These are phyloP conservation scores for Wickerhamiella cacticola DNA, from an alignment of 805 yeast genomes.

Conservation along the genomic window DNA sequence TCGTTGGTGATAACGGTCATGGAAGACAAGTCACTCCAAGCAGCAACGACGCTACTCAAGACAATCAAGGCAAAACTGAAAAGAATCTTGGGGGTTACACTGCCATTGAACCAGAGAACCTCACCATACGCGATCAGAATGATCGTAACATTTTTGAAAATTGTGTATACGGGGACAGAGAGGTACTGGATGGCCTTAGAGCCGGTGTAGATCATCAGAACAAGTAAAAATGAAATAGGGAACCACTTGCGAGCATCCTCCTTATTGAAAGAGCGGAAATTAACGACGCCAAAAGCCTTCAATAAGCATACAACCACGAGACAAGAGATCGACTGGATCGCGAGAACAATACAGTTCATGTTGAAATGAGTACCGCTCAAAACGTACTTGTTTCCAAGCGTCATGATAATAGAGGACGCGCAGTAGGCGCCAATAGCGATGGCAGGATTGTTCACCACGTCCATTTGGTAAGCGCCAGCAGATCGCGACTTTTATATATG, in stretches of 20 bases:
- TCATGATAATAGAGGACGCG: constrained; percentile 89
- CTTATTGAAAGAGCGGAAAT: constrained; percentile 71
- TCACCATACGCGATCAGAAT: constrained; percentile 97
- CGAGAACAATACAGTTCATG: constrained; percentile 79
- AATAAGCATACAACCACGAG: constrained; percentile 57
- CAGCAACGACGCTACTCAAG: constrained; percentile 89
- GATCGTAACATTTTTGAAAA: constrained; percentile 94
- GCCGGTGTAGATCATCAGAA: constrained; percentile 88
- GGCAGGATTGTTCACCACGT: constrained; percentile 27
- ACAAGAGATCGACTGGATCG: constrained; percentile 82
- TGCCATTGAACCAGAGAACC: constrained; percentile 92
- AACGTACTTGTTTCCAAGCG: constrained; percentile 92
- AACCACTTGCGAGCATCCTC: constrained; percentile 90
- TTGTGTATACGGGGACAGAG: constrained; percentile 91
- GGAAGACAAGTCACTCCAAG: constrained; percentile 63
- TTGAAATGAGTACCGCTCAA: constrained; percentile 66
- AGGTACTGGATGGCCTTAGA: constrained; percentile 88
- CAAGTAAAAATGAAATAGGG: constrained; percentile 82
- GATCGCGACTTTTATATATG: not conserved
- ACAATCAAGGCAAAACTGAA: constrained; percentile 88
- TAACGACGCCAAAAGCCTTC: constrained; percentile 63
- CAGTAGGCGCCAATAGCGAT: constrained; percentile 48
- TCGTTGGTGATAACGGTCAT: constrained; percentile 28
- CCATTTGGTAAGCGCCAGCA: constrained; percentile 6
- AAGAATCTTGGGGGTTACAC: constrained; percentile 78